These are phyloP conservation scores for Aspergillus sp. DNA, from an alignment of 2,329 filamentous ascomycete genomes.

Conservation along the genomic window DNA sequence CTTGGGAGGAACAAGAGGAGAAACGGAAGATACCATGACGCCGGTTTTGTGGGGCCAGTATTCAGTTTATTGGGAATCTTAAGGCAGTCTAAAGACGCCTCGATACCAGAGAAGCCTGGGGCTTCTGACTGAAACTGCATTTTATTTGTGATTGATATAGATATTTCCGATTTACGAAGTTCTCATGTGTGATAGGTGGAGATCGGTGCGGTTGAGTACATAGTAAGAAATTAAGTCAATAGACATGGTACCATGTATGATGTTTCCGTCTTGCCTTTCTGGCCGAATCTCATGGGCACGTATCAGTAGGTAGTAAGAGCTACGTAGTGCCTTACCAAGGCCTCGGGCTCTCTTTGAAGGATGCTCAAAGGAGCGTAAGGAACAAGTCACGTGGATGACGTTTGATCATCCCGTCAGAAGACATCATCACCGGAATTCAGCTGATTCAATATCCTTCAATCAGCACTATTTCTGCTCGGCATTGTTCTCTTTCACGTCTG, in stretches of 20 bases:
- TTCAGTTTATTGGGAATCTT: constrained; percentile 6
- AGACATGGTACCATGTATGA: background rate
- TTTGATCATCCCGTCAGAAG: background rate
- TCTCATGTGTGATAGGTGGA: constrained; percentile 5
- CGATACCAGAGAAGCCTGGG: constrained; percentile 3
- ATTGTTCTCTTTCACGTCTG: background rate
- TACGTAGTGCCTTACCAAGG: background rate
- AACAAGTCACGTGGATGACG: background rate
- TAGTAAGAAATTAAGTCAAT: constrained; percentile 7
- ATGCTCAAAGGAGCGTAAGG: background rate
- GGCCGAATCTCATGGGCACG: background rate
- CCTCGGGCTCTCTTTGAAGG: too few species aligned
- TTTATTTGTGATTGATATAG: constrained; percentile 5
- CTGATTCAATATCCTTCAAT: background rate
- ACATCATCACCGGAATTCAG: background rate
- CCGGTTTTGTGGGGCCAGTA: constrained; percentile 11
- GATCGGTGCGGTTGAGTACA: background rate
- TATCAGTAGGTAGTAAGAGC: background rate
- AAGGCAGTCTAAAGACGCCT: background rate
- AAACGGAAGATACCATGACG: constrained; percentile 14
- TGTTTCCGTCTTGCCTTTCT: background rate
- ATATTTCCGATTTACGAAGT: constrained; percentile 9
- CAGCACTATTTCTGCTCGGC: background rate
- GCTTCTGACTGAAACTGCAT: constrained; percentile 7
- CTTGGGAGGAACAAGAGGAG: constrained; percentile 6